Conservation (phyloP, 257 asterid genomes). For the Avicennia marina region DNA sequence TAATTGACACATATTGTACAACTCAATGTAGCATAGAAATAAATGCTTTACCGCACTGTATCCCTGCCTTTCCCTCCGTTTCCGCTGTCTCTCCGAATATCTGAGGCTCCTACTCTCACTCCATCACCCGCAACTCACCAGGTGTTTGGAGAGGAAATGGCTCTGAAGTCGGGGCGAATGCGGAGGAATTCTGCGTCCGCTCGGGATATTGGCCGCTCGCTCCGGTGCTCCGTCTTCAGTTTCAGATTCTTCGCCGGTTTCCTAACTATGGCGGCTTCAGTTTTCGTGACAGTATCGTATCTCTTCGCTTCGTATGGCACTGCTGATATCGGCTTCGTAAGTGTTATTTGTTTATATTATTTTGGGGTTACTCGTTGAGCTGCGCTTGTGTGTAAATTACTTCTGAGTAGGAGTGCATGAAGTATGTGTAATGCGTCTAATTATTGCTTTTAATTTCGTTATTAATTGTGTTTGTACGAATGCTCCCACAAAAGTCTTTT, state of each 20-base stretch:
- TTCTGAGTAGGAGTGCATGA: not conserved
- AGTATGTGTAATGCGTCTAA: not conserved
- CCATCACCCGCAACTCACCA: not conserved
- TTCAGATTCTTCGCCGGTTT: conserved; percentile 26
- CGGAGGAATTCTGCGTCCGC: not conserved
- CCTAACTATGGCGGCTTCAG: conserved; percentile 15
- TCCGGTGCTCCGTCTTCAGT: conserved; percentile 12
- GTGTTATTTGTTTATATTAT: not conserved
- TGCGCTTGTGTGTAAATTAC: not conserved
- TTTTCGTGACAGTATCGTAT: conserved; percentile 24
- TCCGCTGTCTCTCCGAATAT: not conserved
- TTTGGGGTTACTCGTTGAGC: not conserved
- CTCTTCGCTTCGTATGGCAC: conserved; percentile 24
- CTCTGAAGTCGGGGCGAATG: conserved; percentile 12
- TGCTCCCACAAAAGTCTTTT: not conserved
- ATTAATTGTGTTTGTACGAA: not conserved
- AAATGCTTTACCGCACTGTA: not conserved
- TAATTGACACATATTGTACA: not conserved
- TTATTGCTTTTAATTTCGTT: not conserved
- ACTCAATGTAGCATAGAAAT: not conserved
- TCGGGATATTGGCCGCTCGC: not conserved
- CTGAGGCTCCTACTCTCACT: not conserved
- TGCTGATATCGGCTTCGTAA: conserved; percentile 28
- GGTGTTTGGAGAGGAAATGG: conserved; percentile 17
- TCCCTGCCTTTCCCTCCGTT: not conserved